A percentile compares a stretch with the other conserved stretches of the same genome.
Evolutionary conservation across 352 stramenopile species (phyloP).

Genomic region (Pythium volutum): DNA sequence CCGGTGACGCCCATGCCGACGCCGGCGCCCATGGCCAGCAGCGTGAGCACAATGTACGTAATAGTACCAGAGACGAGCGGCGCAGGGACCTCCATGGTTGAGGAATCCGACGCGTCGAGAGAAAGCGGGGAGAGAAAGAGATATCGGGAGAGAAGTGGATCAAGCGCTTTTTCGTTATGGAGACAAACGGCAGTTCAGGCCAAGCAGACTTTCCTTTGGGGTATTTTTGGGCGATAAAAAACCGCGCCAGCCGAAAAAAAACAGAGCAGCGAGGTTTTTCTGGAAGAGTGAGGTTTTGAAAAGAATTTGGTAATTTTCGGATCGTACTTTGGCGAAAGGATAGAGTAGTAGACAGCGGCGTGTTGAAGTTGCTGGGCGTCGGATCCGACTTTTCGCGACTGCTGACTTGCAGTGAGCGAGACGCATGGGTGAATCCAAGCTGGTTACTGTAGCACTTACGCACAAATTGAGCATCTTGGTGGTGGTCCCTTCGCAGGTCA

Average conservation of each 20-base stretch:
- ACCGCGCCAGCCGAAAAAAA: constrained; percentile 8
- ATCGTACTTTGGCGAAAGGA: not conserved
- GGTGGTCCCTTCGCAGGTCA: no score
- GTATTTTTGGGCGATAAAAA: constrained; percentile 22
- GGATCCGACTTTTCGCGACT: not conserved
- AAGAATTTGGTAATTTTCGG: not conserved
- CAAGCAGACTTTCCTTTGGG: not conserved
- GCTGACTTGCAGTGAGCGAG: no score
- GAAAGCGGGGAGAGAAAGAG: not conserved
- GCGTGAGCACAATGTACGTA: constrained; percentile 85
- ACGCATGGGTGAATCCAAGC: no score
- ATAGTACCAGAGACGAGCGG: constrained; percentile 79
- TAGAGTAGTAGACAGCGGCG: not conserved
- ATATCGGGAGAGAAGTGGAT: not conserved
- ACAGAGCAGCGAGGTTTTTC: constrained; percentile 11
- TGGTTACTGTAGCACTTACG: no score
- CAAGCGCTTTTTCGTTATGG: not conserved
- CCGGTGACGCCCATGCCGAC: constrained; percentile 76
- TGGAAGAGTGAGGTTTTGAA: constrained; percentile 3
- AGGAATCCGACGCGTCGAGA: not conserved
- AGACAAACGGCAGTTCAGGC: not conserved
- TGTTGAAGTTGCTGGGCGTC: constrained; percentile 8
- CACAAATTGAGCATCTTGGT: no score
- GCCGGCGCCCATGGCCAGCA: constrained; percentile 72
- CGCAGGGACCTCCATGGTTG: constrained; percentile 65